A percentile compares a stretch with the other conserved stretches of the same genome.
phyloP scores from a whole-genome alignment of 2,329 filamentous ascomycete species.

The Colletotrichum lindemuthianum region DNA sequence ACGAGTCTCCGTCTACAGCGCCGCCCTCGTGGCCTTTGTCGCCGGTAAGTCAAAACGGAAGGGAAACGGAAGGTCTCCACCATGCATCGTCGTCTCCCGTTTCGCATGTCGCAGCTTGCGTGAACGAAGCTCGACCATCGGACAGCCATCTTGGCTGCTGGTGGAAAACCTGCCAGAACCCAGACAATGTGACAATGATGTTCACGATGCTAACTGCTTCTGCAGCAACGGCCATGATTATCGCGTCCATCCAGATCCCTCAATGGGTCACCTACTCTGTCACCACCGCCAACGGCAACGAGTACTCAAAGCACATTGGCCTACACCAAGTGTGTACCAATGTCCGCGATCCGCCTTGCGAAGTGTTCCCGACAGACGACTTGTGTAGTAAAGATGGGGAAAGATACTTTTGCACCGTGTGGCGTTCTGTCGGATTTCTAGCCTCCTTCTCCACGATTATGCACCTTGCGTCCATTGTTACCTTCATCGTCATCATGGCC shows the following conservation, averaged over 20 bases:
- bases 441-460: constrained; percentile 87
- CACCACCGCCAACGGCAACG: constrained; percentile 56
- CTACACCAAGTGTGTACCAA: constrained; percentile 85
- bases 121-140: not conserved
- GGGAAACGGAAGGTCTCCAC: constrained; percentile 20
- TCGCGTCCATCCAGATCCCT: constrained; percentile 74
- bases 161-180: not conserved
- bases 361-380: constrained; percentile 71
- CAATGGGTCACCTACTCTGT: constrained; percentile 76
- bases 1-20: constrained; percentile 53
- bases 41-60: constrained; percentile 49
- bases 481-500: constrained; percentile 78
- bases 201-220: constrained; percentile 43
- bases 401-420: constrained; percentile 88
- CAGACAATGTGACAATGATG: not conserved
- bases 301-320: constrained; percentile 72
- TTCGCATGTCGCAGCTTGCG: not conserved
- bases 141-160: not conserved
- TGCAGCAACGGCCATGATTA: constrained; percentile 75
- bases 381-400: constrained; percentile 72
- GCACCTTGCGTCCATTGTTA: constrained; percentile 82
- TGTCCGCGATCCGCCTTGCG: constrained; percentile 69
- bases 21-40: constrained; percentile 54
- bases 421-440: constrained; percentile 87
- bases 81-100: constrained; percentile 32